A percentile compares a stretch with the other conserved stretches of the same genome.
phyloP scores from a whole-genome alignment of 768 basidiomycete genomes.

The Arthromyces matolae region DNA sequence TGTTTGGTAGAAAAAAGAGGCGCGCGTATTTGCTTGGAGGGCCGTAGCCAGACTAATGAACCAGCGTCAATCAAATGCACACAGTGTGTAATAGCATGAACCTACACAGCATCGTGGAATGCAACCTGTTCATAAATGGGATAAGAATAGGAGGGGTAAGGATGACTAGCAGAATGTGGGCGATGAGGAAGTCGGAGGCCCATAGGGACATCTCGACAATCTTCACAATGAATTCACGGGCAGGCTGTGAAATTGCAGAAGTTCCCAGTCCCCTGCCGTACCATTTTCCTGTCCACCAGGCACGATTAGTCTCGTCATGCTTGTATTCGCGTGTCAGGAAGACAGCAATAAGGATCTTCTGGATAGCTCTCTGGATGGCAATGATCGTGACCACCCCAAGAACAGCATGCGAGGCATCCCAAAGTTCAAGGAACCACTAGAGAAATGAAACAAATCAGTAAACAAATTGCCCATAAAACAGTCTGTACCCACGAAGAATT shows the following conservation, averaged over 20 bases:
- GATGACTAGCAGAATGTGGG: slow-evolving; percentile 81
- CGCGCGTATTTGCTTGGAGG: slow-evolving; percentile 89
- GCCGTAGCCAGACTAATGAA: slow-evolving; percentile 86
- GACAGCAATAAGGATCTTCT: slow-evolving; percentile 91
- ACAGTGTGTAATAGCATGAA: slow-evolving; percentile 10
- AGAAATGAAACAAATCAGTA: slow-evolving; percentile 19
- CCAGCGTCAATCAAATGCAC: neutral
- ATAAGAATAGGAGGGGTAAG: slow-evolving; percentile 81
- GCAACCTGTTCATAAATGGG: slow-evolving; percentile 83
- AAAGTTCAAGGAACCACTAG: slow-evolving; percentile 94
- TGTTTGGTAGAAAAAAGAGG: slow-evolving; percentile 94
- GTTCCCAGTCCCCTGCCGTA: slow-evolving; percentile 89
- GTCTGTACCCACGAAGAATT: slow-evolving; percentile 88
- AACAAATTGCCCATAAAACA: slow-evolving; percentile 9
- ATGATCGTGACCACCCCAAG: slow-evolving; percentile 88
- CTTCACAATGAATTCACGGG: slow-evolving; percentile 96
- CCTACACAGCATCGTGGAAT: slow-evolving; percentile 92
- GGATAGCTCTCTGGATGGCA: slow-evolving; percentile 86
- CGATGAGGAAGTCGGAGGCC: slow-evolving; percentile 91
- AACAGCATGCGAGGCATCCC: slow-evolving; percentile 96
- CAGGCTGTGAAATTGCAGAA: slow-evolving; percentile 90
- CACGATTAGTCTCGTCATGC: slow-evolving; percentile 96
- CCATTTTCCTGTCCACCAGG: slow-evolving; percentile 99
- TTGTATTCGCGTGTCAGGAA: slow-evolving; percentile 97
- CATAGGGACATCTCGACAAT: slow-evolving; percentile 97